Evolutionary conservation across 1,284 basidiomycete genomes (phyloP), one percentile per base, ranked within the genome.

Genomic region (Ganoderma multipileum): DNA sequence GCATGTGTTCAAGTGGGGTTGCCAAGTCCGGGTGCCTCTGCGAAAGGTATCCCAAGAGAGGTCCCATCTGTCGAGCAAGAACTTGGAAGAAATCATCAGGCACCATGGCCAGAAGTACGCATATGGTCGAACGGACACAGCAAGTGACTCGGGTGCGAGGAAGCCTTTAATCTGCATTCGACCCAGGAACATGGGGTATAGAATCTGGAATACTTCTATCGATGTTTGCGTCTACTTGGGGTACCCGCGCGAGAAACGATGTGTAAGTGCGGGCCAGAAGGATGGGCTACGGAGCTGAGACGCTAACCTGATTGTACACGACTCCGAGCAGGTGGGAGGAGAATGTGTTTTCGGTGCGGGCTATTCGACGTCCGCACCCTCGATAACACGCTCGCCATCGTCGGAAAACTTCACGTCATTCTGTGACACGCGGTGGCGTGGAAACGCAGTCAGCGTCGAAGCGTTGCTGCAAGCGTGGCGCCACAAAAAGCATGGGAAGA

Each of bases 331-430:
- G 28, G 55, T 36, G 28, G 55, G 55, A 30, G 54, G 8, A 33
- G 55, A 20, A 57, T 33, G 30, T 38, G 20, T 20, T 23, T 33
- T 33, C 6, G 36, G 23, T 39, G 36, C 30, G 28, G 6, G 26
- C 28, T 74, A 79, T 64, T 86, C 83, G 23, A 85, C 69, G 72
- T 89, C 87, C 67, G 82, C 77, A n/a, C 93, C 93, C 72, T 94
- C 89, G 42, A 93, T 72, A 2, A 96, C 84, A 1, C 76, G 82
- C 77, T 93, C 90, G 26, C 95, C 95, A 70, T 93, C 90, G 64
- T 89, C 86, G 3, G 93, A 92, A 71, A 97, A 92, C 75, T 88
- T 91, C 61, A 96, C 89, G 74, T 95, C 95, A 69, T 92, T 86
- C 85, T 93, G 72, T 64, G 60, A 65, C 58, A 36, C 92, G 72